Evolutionary conservation across 1,284 basidiomycete genomes (phyloP), one percentile per base, ranked within the genome.

Genomic region (Pterula multifida): DNA sequence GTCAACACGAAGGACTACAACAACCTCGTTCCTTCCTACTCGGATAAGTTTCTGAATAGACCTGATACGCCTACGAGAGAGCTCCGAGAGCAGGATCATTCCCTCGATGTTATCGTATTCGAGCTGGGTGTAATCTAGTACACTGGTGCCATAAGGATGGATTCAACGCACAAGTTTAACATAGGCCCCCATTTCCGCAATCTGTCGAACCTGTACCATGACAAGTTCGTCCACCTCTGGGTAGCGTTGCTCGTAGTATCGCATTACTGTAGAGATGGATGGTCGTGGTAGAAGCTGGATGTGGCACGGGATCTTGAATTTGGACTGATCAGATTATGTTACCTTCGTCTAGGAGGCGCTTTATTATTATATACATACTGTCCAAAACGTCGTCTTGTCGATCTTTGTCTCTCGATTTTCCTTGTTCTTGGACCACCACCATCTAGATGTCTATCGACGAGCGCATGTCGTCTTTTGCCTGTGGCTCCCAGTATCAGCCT

Each of bases 51-150:
- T 98, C 67, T 98, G 95, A 48, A 99, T 97, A 17, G 90, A 95
- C 61, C 95, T 74, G 62, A 99, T 99, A 68, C 96, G 95, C 64
- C 96, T 78, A 61, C 96, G 75, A 17, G 93, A 97, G 4, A 99
- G 82, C 67, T 98, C 96, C 6, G 95, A 97, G 21, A 98, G 82
- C 25, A 98, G 70, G 59, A 99, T 98, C 95, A 99, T 99, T 59
- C 96, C 95, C 66, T 99, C 96, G 53, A 95, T 96, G 64, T 94
- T 94, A 68, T 98, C 95, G 64, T 98, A 98, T 69, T 98, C 94
- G 61, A 98, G 84, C 92, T 96, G 65, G 50, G 49, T 35, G 36
- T 48, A 22, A 12, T 26, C 32, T 49, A 50, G 45, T 53, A 36
- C 26, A 49, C 15, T 17, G 19, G 44, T 21, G 22, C 50, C 35